Evolutionary conservation across 208 protist genomes (phyloP), one percentile per base, ranked within the genome.

Genomic region (Trypanosomatidae sp.): DNA sequence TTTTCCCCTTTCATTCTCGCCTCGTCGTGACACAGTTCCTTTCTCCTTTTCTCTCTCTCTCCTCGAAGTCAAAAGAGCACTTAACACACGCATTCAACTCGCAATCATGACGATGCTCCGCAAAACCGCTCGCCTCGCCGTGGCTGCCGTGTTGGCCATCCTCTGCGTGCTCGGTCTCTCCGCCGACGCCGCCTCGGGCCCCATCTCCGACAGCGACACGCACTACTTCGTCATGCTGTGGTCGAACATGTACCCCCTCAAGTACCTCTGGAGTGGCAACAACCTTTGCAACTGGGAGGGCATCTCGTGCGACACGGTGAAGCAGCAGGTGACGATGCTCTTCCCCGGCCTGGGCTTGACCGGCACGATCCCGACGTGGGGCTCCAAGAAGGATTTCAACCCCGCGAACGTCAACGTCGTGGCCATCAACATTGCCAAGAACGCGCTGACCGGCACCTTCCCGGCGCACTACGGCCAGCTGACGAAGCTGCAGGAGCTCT

Each of bases 231-330:
- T 86, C 28, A 39, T 43, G 43, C 69, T 70, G 52, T 76, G 72
- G 62, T 70, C 76, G 12, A 60, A 66, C 44, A 68, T 47, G 60
- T 73, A 67, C 73, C 75, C 72, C 2, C 58, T 76, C 47, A 79
- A 80, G 30, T 76, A 74, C 49, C 65, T 87, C 25, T 87, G 83
- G 83, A 60, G 66, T 30, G 74, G 74, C 33, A 79, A 82, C 13
- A 68, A 87, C 71, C 73, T 78, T 33, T 87, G 83, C 69, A 62
- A 74, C 22, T 87, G 77, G 70, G 73, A 78, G 30, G 83, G 83
- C 47, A 76, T 87, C 33, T 71, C 76, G 19, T 87, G 83, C 70
- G 71, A 76, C 52, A 81, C 62, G 0, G 71, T 65, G 28, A 75
- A 71, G 39, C 62, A 83, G 66, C 66, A 56, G 49, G 71, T 76